phyloP scores from a whole-genome alignment of 441 rosid species.

The Rhodomyrtus psidioides region DNA sequence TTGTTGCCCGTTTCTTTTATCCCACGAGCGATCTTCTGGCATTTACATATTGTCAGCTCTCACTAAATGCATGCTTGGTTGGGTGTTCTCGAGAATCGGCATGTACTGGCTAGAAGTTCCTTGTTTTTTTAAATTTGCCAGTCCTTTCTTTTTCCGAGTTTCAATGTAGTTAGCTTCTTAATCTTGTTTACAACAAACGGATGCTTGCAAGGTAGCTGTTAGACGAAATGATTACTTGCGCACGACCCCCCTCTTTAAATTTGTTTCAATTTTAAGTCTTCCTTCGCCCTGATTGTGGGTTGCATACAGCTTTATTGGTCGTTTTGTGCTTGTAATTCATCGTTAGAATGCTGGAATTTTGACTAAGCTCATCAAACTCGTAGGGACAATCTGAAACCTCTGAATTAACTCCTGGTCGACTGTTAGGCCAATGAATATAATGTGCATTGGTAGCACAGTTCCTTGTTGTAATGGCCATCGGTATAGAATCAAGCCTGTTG shows the following conservation, averaged over 20 bases:
- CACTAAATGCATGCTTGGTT: too few relatives aligned
- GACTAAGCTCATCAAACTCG: too few relatives aligned
- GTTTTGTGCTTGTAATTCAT: background rate
- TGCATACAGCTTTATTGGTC: background rate
- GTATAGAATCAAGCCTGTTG: too few relatives aligned
- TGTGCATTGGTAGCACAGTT: background rate
- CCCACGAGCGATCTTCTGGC: too few relatives aligned
- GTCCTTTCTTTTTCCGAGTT: background rate
- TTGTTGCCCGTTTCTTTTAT: background rate
- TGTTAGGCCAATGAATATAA: background rate
- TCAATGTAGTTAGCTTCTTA: too few relatives aligned
- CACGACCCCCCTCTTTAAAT: background rate
- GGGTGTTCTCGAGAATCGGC: too few relatives aligned
- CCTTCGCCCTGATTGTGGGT: background rate
- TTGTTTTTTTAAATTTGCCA: too few relatives aligned
- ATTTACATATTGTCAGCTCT: too few relatives aligned
- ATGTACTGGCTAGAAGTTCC: too few relatives aligned
- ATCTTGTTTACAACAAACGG: too few relatives aligned
- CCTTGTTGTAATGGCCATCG: too few relatives aligned
- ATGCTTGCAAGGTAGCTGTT: background rate
- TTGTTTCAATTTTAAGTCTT: background rate
- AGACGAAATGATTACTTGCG: background rate
- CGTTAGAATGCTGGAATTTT: background rate
- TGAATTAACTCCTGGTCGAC: background rate
- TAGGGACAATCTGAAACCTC: background rate